Evolutionary conservation across 768 basidiomycete genomes (phyloP), one percentile per base, ranked within the genome.

Genomic region (Lyophyllum shimeji): DNA sequence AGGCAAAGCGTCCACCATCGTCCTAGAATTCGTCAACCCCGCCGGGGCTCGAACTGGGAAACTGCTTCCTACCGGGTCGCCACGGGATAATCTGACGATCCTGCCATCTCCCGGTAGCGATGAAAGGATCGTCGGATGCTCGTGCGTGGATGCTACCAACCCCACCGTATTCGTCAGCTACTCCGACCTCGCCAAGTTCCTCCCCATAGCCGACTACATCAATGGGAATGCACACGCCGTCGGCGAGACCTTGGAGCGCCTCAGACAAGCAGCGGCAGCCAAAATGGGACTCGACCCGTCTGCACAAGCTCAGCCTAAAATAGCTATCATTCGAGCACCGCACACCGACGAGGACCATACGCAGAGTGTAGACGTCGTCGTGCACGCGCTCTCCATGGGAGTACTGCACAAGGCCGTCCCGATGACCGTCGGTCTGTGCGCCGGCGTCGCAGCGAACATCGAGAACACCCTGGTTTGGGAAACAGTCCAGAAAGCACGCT

Each of bases 91-190:
- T 2, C 65, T 89, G 37, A 57, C 71, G 27, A 61, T 81, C n/a
- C 49, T 60, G 8, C 13, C 52, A 24, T 57, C 64, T 17, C 42
- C 39, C n/a, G 53, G 52, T 21, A 48, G 65, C 25, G 21, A 21
- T 20, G 53, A 61, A 34, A 58, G 61, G 25, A 60, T 53, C 20
- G 56, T 81, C 50, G 67, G 66, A 40, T 77, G 74, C 0, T 87
- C 86, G 11, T 75, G 86, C 8, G 78, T 90, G 12, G 89, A 90
- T 62, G 87, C 87, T 1, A 86, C 89, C 15, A 90, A 90, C 65
- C 89, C 89, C 0, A 86, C 83, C 6, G 81, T 91, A 15, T 84
- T 91, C 69, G 75, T 89, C 60, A 52, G 69, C 31, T 68, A 74
- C 3, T 56, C 67, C 0, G 79, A 82, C 39, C 72, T 90, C 34